phyloP scores from a whole-genome alignment of 2,329 filamentous ascomycete genomes.

The Neospermospora avenae region DNA sequence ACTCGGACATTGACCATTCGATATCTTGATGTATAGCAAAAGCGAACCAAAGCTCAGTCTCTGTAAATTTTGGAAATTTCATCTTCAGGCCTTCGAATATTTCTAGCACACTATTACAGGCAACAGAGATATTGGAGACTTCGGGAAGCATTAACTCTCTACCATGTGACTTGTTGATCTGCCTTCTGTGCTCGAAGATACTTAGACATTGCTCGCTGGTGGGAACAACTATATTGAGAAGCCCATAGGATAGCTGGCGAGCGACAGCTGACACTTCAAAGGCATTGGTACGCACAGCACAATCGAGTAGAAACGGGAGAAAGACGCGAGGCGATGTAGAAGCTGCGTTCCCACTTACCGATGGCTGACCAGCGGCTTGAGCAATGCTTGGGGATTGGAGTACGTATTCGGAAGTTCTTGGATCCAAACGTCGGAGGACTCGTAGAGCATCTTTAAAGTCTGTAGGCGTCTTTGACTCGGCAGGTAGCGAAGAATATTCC shows the following conservation, averaged over 20 bases:
- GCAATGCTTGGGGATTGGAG: conserved; percentile 39
- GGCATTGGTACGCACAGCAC: conserved; percentile 50
- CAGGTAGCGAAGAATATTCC: conserved; percentile 21
- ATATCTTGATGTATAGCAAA: conserved; percentile 32
- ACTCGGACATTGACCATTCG: conserved; percentile 27
- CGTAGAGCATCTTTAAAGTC: not conserved
- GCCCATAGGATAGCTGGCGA: conserved; percentile 53
- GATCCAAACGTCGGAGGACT: conserved; percentile 39
- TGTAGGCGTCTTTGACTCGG: not conserved
- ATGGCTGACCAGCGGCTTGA: conserved; percentile 25
- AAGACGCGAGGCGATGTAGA: conserved; percentile 47
- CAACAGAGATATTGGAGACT: conserved; percentile 23
- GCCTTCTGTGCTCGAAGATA: conserved; percentile 33
- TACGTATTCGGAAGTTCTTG: conserved; percentile 48
- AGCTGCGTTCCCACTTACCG: conserved; percentile 22
- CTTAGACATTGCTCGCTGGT: conserved; percentile 17
- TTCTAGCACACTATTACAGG: conserved; percentile 23
- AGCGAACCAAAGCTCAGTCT: conserved; percentile 27
- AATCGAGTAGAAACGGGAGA: conserved; percentile 61
- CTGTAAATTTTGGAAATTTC: conserved; percentile 16
- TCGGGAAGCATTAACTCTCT: conserved; percentile 29
- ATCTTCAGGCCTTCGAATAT: conserved; percentile 16
- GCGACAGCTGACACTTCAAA: conserved; percentile 52
- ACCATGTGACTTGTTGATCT: conserved; percentile 27
- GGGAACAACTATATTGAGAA: conserved; percentile 42